Conservation (phyloP, 2,329 filamentous ascomycete genomes). For the Epicoccum sorghinum region DNA sequence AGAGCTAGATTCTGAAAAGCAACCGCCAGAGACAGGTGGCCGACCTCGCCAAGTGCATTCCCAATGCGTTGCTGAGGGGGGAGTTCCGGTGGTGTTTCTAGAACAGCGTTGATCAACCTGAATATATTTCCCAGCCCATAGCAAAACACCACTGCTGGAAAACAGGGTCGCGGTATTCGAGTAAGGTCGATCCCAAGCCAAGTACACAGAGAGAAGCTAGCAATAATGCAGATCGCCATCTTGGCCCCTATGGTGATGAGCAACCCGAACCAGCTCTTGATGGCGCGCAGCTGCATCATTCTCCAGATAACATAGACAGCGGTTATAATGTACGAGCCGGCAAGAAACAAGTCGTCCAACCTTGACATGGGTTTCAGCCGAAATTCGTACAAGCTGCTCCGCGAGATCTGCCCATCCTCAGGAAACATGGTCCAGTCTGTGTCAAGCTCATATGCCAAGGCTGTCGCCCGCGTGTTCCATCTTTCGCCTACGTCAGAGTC, state of each 20-base stretch:
- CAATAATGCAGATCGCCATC: conserved; percentile 73
- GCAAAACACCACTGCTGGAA: conserved; percentile 76
- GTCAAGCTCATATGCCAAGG: conserved; percentile 57
- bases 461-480: conserved; percentile 67
- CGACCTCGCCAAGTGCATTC: conserved; percentile 74
- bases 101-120: conserved; percentile 76
- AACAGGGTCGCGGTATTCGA: conserved; percentile 74
- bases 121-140: conserved; percentile 83
- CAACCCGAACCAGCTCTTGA: conserved; percentile 77
- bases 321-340: conserved; percentile 68
- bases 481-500: conserved; percentile 67
- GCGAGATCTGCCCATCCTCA: conserved; percentile 58
- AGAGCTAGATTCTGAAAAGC: conserved; percentile 72
- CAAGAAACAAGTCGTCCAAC: conserved; percentile 68
- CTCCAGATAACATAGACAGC: conserved; percentile 69
- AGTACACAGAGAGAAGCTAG: conserved; percentile 80
- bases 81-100: conserved; percentile 72
- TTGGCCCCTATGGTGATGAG: conserved; percentile 74
- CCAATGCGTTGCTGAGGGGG: conserved; percentile 72
- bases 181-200: conserved; percentile 77
- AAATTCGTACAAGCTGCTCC: conserved; percentile 75
- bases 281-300: conserved; percentile 71
- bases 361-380: conserved; percentile 76
- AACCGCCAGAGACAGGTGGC: conserved; percentile 70
- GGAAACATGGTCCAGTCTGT: conserved; percentile 71